Conservation (phyloP, 805 yeast species). For the Cyberlindnera saturnus region DNA sequence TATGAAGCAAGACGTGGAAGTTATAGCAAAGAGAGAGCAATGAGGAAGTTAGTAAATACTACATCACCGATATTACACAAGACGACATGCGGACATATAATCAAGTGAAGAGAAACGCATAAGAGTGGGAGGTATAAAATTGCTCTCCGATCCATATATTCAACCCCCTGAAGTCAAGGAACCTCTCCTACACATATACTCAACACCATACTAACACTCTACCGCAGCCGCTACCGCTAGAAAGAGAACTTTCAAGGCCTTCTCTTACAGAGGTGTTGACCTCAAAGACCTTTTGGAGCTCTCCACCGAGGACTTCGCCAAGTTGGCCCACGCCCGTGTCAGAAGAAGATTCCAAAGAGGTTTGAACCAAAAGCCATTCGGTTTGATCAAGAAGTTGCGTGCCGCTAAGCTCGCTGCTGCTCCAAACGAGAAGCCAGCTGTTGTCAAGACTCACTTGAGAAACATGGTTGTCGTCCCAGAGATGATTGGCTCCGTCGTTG, state of each 20-base stretch:
- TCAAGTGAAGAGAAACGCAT: too few relatives aligned
- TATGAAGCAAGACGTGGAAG: too few relatives aligned
- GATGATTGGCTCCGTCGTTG: constrained; percentile 98
- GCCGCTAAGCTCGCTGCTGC: constrained; percentile 89
- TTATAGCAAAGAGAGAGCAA: too few relatives aligned
- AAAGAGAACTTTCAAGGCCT: constrained; percentile 91
- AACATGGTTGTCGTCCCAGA: constrained; percentile 98
- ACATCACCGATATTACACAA: too few relatives aligned
- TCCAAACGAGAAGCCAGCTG: constrained; percentile 94
- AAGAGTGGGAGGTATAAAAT: too few relatives aligned
- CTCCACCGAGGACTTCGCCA: constrained; percentile 94
- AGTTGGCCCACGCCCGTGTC: constrained; percentile 96
- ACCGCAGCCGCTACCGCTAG: constrained; percentile 38
- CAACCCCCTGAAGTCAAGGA: neutral
- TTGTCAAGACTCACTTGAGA: constrained; percentile 99
- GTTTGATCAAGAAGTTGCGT: constrained; percentile 95
- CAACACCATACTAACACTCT: constrained; percentile 14
- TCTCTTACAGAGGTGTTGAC: constrained; percentile 99
- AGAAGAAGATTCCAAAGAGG: constrained; percentile 99
- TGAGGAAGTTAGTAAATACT: too few relatives aligned
- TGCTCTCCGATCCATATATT: too few relatives aligned
- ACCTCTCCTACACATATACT: neutral
- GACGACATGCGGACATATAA: too few relatives aligned
- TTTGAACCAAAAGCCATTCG: constrained; percentile 90
- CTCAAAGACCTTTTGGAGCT: constrained; percentile 88